Evolutionary conservation across 2,329 filamentous ascomycete species (phyloP).

Genomic region (Pestalotiopsis sp.): DNA sequence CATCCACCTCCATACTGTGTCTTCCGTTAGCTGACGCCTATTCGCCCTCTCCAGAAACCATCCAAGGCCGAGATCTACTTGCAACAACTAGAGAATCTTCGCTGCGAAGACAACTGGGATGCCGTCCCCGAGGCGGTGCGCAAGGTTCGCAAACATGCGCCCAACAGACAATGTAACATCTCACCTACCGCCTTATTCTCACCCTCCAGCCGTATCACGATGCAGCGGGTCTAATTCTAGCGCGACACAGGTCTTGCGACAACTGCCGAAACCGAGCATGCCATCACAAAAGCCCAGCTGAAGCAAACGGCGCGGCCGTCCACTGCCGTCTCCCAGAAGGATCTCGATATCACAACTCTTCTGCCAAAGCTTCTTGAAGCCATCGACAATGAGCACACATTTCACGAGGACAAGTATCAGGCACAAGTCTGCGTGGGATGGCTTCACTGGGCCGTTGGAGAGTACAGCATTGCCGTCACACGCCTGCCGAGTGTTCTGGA

Average conservation of each 20-base stretch:
- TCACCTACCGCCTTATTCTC: conserved; percentile 10
- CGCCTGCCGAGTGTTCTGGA: conserved; percentile 67
- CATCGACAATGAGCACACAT: conserved; percentile 59
- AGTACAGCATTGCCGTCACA: conserved; percentile 64
- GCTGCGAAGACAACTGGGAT: conserved; percentile 86
- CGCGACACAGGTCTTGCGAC: conserved; percentile 64
- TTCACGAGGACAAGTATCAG: conserved; percentile 69
- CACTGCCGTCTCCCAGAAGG: conserved; percentile 42
- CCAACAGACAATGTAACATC: conserved; percentile 76
- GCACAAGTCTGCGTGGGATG: conserved; percentile 83
- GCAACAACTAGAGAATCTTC: conserved; percentile 78
- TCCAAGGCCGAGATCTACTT: conserved; percentile 84
- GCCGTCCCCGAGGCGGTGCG: conserved; percentile 85
- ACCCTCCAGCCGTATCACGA: conserved; percentile 10
- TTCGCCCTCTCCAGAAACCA: conserved; percentile 46
- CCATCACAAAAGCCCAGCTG: conserved; percentile 60
- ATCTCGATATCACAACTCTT: conserved; percentile 47
- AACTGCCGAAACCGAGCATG: conserved; percentile 70
- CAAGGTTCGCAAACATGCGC: conserved; percentile 93
- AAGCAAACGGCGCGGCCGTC: conserved; percentile 44
- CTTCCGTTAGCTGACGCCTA: neutral
- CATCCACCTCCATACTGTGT: neutral
- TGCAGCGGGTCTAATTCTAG: conserved; percentile 20
- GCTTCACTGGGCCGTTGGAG: conserved; percentile 78
- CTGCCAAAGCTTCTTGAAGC: conserved; percentile 56